A percentile compares a stretch with the other conserved stretches of the same genome.
Evolutionary conservation across 441 rosid genomes (phyloP).

Genomic region (Hura crepitans): DNA sequence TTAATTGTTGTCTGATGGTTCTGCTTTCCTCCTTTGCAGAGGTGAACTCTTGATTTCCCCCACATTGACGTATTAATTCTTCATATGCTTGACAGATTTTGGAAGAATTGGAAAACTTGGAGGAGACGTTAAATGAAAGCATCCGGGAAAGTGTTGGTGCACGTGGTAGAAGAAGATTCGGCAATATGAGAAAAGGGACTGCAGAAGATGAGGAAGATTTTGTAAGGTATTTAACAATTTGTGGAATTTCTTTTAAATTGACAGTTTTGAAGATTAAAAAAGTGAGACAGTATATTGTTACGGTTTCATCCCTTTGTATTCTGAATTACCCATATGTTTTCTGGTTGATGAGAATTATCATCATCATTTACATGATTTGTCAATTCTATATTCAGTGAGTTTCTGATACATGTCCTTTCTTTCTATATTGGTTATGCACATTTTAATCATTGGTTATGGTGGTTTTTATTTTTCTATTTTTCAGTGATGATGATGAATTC

Average conservation of each 20-base stretch:
- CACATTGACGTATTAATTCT: conserved; percentile 10
- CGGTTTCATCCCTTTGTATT: background rate
- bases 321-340: background rate
- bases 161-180: conserved; percentile 48
- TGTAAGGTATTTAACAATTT: conserved; percentile 47
- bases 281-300: background rate
- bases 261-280: conserved; percentile 11
- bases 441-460: conserved; percentile 6
- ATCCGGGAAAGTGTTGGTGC: conserved; percentile 92
- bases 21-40: conserved; percentile 12
- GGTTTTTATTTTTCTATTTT: conserved; percentile 23
- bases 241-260: conserved; percentile 12
- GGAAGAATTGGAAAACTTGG: conserved; percentile 96
- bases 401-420: conserved; percentile 6
- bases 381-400: conserved; percentile 11
- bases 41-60: background rate
- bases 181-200: conserved; percentile 47
- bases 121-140: conserved; percentile 90
- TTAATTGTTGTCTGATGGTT: conserved; percentile 1
- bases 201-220: conserved; percentile 58
- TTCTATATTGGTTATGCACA: conserved; percentile 3
- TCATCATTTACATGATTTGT: conserved; percentile 5
- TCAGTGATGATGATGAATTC: conserved; percentile 92
- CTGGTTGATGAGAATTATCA: background rate
- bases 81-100: conserved; percentile 43